Base-by-base conservation (phyloP, 768 basidiomycete genomes). In the Cyathus striatus region DNA sequence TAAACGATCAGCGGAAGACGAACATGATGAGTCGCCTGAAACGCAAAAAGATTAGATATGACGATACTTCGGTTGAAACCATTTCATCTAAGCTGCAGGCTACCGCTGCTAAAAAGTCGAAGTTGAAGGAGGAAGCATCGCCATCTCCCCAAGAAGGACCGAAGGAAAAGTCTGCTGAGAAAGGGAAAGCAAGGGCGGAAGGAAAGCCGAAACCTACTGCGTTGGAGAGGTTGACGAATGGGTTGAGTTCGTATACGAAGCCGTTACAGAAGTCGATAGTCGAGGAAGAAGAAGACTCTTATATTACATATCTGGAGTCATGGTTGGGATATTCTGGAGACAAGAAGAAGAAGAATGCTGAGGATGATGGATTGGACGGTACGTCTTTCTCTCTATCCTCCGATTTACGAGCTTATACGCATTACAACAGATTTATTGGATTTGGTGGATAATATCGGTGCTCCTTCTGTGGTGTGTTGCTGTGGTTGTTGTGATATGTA, bases 281-380 rank as follows among this genome's bases (percentile, higher is more conserved):
- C 3, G 65, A 89, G 47, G 62, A 70, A 23, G 75, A 85, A 24
- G 94, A 98, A 52, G 92, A 94, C 54, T 73, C 75, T 0, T 90
- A 94, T 56, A 96, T 97, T 34, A 74, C 81, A 0, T 83, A 86
- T 63, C 65, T 96, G 9, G 94, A 97, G 60, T 68, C 74, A 0
- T 85, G 83, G 59, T 73, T 96, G 14, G 82, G 87, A 3, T 69
- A 82, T 52, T 40, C 60, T 25, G 65, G 73, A 44, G 56, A 65
- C 35, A 61, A 68, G 44, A 64, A 68, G 41, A 72, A 73, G 48
- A 69, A 63, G 20, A 66, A 62, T 0, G 57, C 72, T 24, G 83
- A 81, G 27, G 79, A 78, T 2, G 94, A 97, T 61, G 93, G 91
- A 3, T 65, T 96, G 13, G 89, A 85, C 53, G 94, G 94, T 91